phyloP scores from a whole-genome alignment of 2,329 filamentous ascomycete genomes.

The Pyrenochaeta sp. region DNA sequence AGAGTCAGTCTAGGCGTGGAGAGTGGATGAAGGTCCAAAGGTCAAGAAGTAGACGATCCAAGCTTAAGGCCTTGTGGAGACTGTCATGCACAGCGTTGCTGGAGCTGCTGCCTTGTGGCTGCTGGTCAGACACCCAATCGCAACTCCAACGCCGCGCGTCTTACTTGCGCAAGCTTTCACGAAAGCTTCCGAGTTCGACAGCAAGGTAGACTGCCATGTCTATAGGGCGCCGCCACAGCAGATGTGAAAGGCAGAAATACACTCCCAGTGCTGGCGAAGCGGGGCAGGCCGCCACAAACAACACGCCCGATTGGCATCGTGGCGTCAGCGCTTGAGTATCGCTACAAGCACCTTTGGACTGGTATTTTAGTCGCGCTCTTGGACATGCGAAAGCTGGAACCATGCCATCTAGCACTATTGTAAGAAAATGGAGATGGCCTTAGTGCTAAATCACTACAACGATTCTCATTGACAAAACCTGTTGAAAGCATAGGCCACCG shows the following conservation, averaged over 20 bases:
- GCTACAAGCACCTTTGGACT: neutral
- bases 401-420: no score
- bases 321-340: neutral
- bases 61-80: conserved; percentile 7
- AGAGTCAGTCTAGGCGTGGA: neutral
- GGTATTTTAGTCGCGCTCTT: no score
- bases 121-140: conserved; percentile 14
- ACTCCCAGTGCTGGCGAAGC: conserved; percentile 3
- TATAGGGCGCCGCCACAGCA: neutral
- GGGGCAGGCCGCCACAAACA: conserved; percentile 11
- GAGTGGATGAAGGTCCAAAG: neutral
- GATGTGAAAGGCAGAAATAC: neutral
- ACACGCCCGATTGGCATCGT: neutral
- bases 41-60: neutral
- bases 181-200: neutral
- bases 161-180: neutral
- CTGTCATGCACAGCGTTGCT: conserved; percentile 8
- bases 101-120: conserved; percentile 21
- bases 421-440: no score
- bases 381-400: no score
- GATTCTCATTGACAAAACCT: no score
- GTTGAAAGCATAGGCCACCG: no score
- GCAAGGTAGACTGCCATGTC: neutral
- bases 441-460: no score
- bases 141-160: conserved; percentile 1